Conservation (phyloP, 73 alveolate species). For the Tetrahymena borealis region DNA sequence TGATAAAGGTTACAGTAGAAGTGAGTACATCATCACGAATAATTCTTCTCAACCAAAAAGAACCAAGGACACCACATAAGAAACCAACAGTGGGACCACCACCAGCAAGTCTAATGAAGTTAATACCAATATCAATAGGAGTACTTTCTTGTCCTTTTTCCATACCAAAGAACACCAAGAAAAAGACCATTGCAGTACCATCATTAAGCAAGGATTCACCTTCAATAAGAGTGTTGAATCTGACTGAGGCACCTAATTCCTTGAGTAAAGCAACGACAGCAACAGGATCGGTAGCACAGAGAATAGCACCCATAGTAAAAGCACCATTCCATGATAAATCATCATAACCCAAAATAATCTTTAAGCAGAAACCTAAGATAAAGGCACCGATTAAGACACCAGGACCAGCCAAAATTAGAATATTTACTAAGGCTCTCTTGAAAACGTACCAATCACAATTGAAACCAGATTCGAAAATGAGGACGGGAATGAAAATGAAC, state of each 20-base stretch:
- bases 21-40: conserved; percentile 49
- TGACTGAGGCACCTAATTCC: conserved; percentile 53
- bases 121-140: conserved; percentile 38
- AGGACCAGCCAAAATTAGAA: conserved; percentile 38
- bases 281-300: conserved; percentile 69
- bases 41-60: conserved; percentile 54
- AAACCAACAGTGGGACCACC: conserved; percentile 59
- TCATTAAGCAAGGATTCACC: conserved; percentile 55
- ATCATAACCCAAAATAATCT: conserved; percentile 43
- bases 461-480: conserved; percentile 45
- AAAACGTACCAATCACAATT: conserved; percentile 52
- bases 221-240: conserved; percentile 52
- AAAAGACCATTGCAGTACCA: conserved; percentile 64
- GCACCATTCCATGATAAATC: conserved; percentile 56
- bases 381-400: conserved; percentile 42
- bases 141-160: conserved; percentile 50
- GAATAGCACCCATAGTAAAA: conserved; percentile 51
- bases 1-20: conserved; percentile 42
- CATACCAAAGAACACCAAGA: conserved; percentile 36
- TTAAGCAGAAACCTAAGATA: conserved; percentile 43
- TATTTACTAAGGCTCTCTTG: conserved; percentile 17
- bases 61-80: conserved; percentile 27
- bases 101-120: conserved; percentile 45
- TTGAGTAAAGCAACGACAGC: conserved; percentile 61
- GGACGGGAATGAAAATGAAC: conserved; percentile 30